Base-by-base conservation (phyloP, 208 protist genomes). In the Wallacemonas sp. region DNA sequence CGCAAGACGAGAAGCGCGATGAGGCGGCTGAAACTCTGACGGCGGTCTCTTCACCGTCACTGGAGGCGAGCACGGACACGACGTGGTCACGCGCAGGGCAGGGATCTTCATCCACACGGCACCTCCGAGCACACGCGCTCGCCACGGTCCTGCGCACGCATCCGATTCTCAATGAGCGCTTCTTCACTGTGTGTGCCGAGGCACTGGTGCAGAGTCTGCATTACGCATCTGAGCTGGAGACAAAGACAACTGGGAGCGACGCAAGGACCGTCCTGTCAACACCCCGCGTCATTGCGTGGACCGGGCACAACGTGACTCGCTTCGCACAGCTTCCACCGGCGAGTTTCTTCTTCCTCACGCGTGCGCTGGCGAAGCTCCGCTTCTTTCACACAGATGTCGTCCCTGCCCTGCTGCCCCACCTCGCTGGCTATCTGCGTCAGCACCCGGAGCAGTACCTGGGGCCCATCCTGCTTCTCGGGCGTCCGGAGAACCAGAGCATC, bases 261-360 rank as follows among this genome's bases (percentile, higher is more conserved):
- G n/a, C n/a, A n/a, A n/a, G n/a, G n/a, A n/a, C n/a, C n/a, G n/a
- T n/a, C n/a, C n/a, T n/a, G n/a, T n/a, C n/a, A n/a, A n/a, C n/a
- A n/a, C n/a, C n/a, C n/a, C n/a, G n/a, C n/a, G n/a, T n/a, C n/a
- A n/a, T n/a, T n/a, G n/a, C n/a, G n/a, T 26, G 57, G 75, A 27
- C 39, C 55, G 24, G 66, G 66, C n/a, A 75, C 65, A 0, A 56
- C 70, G n/a, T 66, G 65, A 26, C 62, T 64, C 46, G 62, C 44
- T 43, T 74, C 48, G 21, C 67, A 43, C n/a, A 32, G 57, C 39
- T 81, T 34, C 39, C 67, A 26, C 36, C 72, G 24, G 64, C 71
- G 17, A 78, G 73, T 8, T 78, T 92, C 21, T 77, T 88, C 47
- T 92, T 92, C 55, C 68, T 92, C 26, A 80, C 71, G 2, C 70